Conservation (phyloP, 345 rosid species). For the Syzygium grande region DNA sequence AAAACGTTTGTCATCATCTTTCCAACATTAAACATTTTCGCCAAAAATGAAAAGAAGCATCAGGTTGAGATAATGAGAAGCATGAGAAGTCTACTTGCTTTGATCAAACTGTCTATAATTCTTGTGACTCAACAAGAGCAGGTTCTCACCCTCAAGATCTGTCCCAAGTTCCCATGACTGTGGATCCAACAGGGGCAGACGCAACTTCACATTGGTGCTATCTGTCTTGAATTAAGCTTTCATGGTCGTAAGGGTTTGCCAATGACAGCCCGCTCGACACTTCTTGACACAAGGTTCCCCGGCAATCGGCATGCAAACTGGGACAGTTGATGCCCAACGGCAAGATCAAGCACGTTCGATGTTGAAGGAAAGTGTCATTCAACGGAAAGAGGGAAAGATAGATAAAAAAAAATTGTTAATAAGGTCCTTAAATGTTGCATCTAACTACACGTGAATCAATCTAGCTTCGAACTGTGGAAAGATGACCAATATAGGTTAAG, state of each 20-base stretch:
- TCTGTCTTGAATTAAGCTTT: neutral
- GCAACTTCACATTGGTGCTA: neutral
- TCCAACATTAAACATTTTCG: neutral
- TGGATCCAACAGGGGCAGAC: neutral
- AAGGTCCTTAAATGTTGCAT: neutral
- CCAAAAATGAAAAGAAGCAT: neutral
- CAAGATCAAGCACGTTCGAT: neutral
- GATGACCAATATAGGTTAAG: no score
- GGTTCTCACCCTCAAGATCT: no score
- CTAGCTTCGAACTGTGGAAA: no score
- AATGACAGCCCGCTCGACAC: neutral
- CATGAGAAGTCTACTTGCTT: neutral
- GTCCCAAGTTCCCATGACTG: no score
- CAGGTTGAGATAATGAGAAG: neutral
- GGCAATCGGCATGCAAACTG: neutral
- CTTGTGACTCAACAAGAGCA: no score
- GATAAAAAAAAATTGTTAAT: neutral
- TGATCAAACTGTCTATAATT: neutral
- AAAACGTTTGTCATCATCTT: neutral
- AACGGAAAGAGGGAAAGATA: neutral
- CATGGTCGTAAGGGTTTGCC: neutral
- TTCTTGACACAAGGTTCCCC: neutral
- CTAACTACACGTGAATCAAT: neutral
- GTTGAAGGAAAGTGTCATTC: neutral
- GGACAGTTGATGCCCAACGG: neutral